These are phyloP conservation scores for Onygenales sp. DNA, from an alignment of 2,329 filamentous ascomycete species.

Conservation along the genomic window DNA sequence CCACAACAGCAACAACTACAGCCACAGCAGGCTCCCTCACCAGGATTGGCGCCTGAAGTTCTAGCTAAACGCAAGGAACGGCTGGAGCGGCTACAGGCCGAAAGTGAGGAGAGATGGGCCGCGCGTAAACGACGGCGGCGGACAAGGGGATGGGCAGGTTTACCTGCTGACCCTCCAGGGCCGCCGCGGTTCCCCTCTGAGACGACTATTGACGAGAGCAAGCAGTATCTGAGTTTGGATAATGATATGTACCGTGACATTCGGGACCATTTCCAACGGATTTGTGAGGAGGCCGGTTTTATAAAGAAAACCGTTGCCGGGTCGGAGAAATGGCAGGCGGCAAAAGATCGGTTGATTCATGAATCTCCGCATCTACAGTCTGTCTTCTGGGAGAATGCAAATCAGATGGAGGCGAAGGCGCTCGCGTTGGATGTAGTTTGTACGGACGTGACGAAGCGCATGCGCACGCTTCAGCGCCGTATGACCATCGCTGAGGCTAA, in stretches of 20 bases:
- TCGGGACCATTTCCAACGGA: conserved; percentile 57
- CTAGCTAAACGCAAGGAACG: conserved; percentile 46
- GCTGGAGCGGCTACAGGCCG: conserved; percentile 45
- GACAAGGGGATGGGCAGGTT: conserved; percentile 57
- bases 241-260: conserved; percentile 54
- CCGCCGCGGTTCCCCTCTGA: conserved; percentile 71
- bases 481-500: conserved; percentile 69
- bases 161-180: conserved; percentile 58
- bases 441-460: conserved; percentile 70
- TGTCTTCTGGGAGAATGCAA: conserved; percentile 51
- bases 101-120: conserved; percentile 54
- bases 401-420: conserved; percentile 51
- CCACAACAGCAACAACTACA: conserved; percentile 10
- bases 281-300: conserved; percentile 59
- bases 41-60: conserved; percentile 37
- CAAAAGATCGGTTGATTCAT: conserved; percentile 58
- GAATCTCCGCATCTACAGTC: conserved; percentile 55
- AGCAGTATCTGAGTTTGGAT: conserved; percentile 57
- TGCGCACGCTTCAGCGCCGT: conserved; percentile 55
- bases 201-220: conserved; percentile 71
- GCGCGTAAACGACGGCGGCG: conserved; percentile 58
- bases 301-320: conserved; percentile 69
- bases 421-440: conserved; percentile 71
- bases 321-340: conserved; percentile 61
- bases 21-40: conserved; percentile 14